phyloP scores from a whole-genome alignment of 345 rosid genomes.

The Sisymbrium irio region DNA sequence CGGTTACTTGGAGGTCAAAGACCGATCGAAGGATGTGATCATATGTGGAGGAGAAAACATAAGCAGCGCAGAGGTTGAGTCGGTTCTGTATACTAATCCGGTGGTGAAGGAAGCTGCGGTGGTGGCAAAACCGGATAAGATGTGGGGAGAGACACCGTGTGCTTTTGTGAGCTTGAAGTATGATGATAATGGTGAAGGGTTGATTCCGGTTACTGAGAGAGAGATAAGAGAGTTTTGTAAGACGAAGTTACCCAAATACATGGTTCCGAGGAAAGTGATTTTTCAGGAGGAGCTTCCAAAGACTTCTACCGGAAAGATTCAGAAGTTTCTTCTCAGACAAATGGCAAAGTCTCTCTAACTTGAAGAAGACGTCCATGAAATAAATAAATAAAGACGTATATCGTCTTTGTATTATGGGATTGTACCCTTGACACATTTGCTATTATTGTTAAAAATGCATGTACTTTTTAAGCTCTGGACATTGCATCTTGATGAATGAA shows the following conservation, averaged over 20 bases:
- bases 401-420: neutral
- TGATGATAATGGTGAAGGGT: neutral
- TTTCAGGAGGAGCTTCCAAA: constrained; percentile 55
- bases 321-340: constrained; percentile 50
- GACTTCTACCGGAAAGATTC: constrained; percentile 67
- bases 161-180: constrained; percentile 62
- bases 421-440: neutral
- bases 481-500: too few species aligned
- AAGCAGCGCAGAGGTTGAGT: constrained; percentile 51
- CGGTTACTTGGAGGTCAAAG: constrained; percentile 62
- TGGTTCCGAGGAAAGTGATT: constrained; percentile 60
- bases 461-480: too few species aligned
- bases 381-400: neutral
- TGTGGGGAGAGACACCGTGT: constrained; percentile 74
- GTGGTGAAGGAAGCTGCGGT: constrained; percentile 62
- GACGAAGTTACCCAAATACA: constrained; percentile 47
- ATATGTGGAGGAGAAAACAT: constrained; percentile 70
- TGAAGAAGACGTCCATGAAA: neutral
- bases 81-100: constrained; percentile 58
- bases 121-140: constrained; percentile 53
- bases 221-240: constrained; percentile 56
- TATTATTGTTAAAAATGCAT: too few species aligned
- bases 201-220: constrained; percentile 25
- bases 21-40: constrained; percentile 60
- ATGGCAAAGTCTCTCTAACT: constrained; percentile 39